Percentiles rank a stretch among this genome's conserved stretches.
Evolutionary conservation across 805 yeast species (phyloP).

Genomic region (Monosporozyma solicola): DNA sequence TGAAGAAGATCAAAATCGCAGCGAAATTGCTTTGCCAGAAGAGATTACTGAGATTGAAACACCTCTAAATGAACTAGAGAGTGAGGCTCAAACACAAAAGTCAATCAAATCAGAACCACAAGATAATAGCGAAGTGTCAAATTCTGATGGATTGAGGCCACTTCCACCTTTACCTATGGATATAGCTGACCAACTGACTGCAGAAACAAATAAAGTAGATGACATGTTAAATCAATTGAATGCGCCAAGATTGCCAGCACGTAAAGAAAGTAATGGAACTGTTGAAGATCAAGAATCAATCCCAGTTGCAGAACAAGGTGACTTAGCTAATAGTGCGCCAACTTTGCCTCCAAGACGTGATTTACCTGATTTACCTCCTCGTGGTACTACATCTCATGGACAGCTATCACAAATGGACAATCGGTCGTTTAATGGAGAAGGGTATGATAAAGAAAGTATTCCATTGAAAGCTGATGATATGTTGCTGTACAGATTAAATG

Average conservation of each 20-base stretch:
- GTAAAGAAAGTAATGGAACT: not conserved
- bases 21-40: conserved; percentile 1
- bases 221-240: not conserved
- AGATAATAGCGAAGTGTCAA: not conserved
- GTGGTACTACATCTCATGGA: not conserved
- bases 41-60: not conserved
- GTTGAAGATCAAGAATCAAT: not conserved
- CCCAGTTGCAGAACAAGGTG: not conserved
- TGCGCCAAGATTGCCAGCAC: not conserved
- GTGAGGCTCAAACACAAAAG: not conserved
- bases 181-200: not conserved
- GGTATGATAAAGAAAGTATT: not conserved
- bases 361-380: conserved; percentile 3
- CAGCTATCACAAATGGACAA: not conserved
- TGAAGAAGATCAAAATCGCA: not conserved
- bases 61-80: not conserved
- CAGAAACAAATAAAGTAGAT: not conserved
- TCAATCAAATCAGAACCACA: not conserved
- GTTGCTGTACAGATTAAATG: conserved; percentile 4
- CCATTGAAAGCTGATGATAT: conserved; percentile 1
- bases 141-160: not conserved
- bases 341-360: conserved; percentile 1
- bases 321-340: not conserved
- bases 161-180: not conserved
- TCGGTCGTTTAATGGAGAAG: not conserved